These are phyloP conservation scores for Chrysanthemum lavandulifolium DNA, from an alignment of 129 eudicot genomes.

Conservation along the genomic window DNA sequence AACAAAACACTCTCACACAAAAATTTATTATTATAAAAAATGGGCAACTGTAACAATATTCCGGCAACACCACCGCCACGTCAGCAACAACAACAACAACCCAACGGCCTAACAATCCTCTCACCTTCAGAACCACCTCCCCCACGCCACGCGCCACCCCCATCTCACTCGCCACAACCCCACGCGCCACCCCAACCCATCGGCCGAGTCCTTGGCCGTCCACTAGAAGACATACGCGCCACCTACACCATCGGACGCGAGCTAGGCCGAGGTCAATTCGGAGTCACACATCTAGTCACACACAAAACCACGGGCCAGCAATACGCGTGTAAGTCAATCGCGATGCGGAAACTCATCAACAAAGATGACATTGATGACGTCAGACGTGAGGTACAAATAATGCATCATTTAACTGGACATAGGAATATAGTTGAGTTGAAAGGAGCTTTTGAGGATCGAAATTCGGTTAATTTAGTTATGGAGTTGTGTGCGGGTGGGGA, in stretches of 20 bases:
- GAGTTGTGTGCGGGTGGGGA: conserved; percentile 97
- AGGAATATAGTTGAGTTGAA: conserved; percentile 83
- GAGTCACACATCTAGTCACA: conserved; percentile 82
- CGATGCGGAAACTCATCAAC: conserved; percentile 69
- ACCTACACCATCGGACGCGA: conserved; percentile 79
- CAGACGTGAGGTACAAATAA: conserved; percentile 93
- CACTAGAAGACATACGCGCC: conserved; percentile 72
- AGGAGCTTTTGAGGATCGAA: conserved; percentile 84
- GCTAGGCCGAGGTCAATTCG: conserved; percentile 99
- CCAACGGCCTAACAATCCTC: conserved; percentile 32
- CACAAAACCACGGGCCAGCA: conserved; percentile 59
- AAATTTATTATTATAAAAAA: not conserved
- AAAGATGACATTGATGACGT: conserved; percentile 86
- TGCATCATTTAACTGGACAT: conserved; percentile 98
- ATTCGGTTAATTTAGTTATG: conserved; percentile 78
- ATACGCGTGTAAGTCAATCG: conserved; percentile 94
- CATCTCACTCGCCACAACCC: conserved; percentile 32
- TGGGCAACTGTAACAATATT: conserved; percentile 76
- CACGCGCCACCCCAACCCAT: conserved; percentile 35
- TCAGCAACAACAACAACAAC: conserved; percentile 20
- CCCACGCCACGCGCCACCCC: conserved; percentile 40
- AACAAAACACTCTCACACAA: conserved; percentile 1
- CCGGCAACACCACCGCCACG: conserved; percentile 36
- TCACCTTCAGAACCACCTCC: conserved; percentile 45
- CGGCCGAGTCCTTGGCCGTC: conserved; percentile 97